Evolutionary conservation across 2,329 filamentous ascomycete species (phyloP).

Genomic region (Fusarium mexicanum): DNA sequence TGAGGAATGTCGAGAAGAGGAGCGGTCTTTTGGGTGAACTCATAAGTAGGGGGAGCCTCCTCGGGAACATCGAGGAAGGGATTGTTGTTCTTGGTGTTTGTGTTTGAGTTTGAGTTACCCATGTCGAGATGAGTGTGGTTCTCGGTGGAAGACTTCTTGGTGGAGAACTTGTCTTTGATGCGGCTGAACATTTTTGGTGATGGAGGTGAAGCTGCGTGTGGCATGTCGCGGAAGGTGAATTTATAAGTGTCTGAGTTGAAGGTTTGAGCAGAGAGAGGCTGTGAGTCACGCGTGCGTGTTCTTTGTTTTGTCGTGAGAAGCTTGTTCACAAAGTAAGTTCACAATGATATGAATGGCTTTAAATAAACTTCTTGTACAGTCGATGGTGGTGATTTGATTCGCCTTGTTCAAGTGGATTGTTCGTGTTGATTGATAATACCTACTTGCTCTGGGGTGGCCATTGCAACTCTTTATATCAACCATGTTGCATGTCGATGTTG

Average conservation of each 20-base stretch:
- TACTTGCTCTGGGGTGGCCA: background rate
- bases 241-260: background rate
- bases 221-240: conserved; percentile 1
- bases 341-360: background rate
- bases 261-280: background rate
- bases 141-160: conserved; percentile 23
- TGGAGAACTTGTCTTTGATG: conserved; percentile 49
- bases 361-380: background rate
- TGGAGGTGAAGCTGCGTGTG: conserved; percentile 13
- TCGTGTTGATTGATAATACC: background rate
- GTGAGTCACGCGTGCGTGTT: background rate
- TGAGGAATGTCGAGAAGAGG: conserved; percentile 20
- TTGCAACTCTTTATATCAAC: background rate
- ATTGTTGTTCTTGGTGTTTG: background rate
- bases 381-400: background rate
- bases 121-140: conserved; percentile 1
- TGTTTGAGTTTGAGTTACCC: conserved; percentile 12
- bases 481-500: background rate
- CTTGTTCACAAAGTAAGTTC: conserved; percentile 1
- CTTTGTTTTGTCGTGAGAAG: background rate
- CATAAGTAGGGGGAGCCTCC: conserved; percentile 52
- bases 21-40: conserved; percentile 2
- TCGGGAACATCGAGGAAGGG: conserved; percentile 10
- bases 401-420: background rate
- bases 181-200: conserved; percentile 33